phyloP scores from a whole-genome alignment of 2,329 filamentous ascomycete genomes.

The Teratosphaeriaceae sp. region DNA sequence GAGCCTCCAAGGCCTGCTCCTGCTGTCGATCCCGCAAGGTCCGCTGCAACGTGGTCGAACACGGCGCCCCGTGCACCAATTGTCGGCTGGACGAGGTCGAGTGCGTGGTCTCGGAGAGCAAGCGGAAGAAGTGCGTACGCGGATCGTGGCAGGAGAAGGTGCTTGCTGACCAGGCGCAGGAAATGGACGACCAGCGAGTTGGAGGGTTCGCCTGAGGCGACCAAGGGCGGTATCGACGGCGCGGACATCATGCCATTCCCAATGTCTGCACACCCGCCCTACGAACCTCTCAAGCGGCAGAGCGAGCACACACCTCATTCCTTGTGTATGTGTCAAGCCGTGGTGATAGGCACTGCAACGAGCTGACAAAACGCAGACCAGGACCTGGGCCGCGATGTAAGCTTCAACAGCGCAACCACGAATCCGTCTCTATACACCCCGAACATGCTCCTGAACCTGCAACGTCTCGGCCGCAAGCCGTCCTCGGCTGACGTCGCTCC shows the following conservation, averaged over 20 bases:
- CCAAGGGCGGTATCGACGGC: conserved; percentile 5
- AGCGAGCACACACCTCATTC: conserved; percentile 55
- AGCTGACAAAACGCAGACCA: too few relatives aligned
- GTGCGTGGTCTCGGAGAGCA: conserved; percentile 64
- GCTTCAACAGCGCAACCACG: conserved; percentile 11
- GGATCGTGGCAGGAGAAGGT: background rate
- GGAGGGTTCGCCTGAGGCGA: conserved; percentile 4
- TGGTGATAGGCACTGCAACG: background rate
- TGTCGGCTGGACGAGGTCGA: conserved; percentile 75
- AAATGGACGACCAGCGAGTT: conserved; percentile 28
- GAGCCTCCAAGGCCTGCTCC: conserved; percentile 86
- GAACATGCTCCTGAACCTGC: conserved; percentile 26
- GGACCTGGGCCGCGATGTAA: conserved; percentile 21
- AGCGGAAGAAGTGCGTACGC: conserved; percentile 57
- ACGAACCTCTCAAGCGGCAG: conserved; percentile 21
- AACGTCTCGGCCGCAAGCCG: conserved; percentile 21
- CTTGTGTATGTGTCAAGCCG: conserved; percentile 44
- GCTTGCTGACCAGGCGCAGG: conserved; percentile 14
- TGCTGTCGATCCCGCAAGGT: conserved; percentile 87
- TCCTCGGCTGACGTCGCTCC: conserved; percentile 19
- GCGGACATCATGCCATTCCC: conserved; percentile 11
- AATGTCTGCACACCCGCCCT: conserved; percentile 27
- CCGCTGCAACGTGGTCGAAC: conserved; percentile 86
- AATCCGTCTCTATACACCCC: conserved; percentile 21
- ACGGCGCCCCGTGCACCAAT: conserved; percentile 78